Evolutionary conservation across 2,329 filamentous ascomycete species (phyloP), one percentile per base, ranked within the genome.

Genomic region (Penicillium palitans): DNA sequence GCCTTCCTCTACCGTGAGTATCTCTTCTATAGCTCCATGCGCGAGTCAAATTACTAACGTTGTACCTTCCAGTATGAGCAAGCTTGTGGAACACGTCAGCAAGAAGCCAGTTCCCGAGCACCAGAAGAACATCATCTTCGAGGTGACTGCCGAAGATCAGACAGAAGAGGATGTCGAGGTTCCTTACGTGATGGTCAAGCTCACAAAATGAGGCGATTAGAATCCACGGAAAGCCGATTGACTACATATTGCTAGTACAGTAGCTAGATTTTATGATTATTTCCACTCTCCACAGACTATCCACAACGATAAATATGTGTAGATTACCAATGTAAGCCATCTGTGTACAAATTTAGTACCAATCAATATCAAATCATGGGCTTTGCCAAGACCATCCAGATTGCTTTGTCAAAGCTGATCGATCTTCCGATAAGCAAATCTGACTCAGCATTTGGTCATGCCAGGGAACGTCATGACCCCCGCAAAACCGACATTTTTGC

Each of bases 41-140:
- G 29, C 51, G 21, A 42, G 21, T 25, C 19, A 47, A 31, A 27
- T 13, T 40, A 33, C 72, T 76, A 71, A 78, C 61, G 58, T 42
- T 55, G 27, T 66, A 31, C 24, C 25, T 24, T 49, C 42, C 55
- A 96, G 92, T 79, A 84, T 98, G 78, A 96, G 91, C 78, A 82
- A 93, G 72, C 83, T 99, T 50, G 89, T 96, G 6, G 91, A 93
- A 78, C 86, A 85, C 46, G 90, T 99, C 63, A 96, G 91, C 61
- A 96, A 93, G 83, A 97, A 96, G 81, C 84, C 88, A 2, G 89
- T 99, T 58, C 93, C 95, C 0, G 84, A 86, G 4, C 93, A 98
- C 73, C 91, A 96, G 80, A 95, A 90, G 82, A 93, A 96, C 70
- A 86, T 98, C 62, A 97, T 98, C 68, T 96, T 98, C 72, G 95